Conservation (phyloP, 2,329 filamentous ascomycete species). For the Cryphonectria nitschkei region DNA sequence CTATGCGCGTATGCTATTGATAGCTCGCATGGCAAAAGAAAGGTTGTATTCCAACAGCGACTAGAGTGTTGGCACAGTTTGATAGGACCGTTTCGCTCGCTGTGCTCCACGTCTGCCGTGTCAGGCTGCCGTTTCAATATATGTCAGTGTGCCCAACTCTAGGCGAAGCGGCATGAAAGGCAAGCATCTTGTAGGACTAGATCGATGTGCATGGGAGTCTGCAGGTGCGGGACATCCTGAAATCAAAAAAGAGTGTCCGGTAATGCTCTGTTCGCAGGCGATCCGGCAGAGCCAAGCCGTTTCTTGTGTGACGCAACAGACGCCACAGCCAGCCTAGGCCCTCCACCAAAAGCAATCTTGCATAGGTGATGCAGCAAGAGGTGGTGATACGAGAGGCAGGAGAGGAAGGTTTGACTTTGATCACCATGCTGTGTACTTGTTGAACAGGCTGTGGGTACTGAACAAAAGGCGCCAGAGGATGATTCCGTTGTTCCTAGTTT, state of each 20-base stretch:
- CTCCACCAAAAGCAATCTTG: constrained; percentile 17
- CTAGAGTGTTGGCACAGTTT: constrained; percentile 7
- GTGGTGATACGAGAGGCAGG: constrained; percentile 12
- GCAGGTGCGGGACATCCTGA: neutral
- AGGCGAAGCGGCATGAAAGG: neutral
- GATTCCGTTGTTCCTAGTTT: neutral
- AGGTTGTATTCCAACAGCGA: neutral
- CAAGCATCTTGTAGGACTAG: neutral
- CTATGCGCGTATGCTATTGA: neutral
- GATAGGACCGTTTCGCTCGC: constrained; percentile 4
- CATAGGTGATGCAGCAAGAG: constrained; percentile 23
- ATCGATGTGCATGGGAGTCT: neutral
- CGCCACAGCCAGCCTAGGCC: constrained; percentile 11
- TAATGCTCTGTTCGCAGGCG: neutral
- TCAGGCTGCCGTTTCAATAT: neutral
- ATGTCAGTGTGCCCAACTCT: neutral
- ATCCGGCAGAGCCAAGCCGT: neutral
- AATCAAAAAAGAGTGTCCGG: neutral
- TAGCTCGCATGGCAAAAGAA: neutral
- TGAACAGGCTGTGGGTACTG: neutral
- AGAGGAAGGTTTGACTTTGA: neutral
- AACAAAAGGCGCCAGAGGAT: neutral
- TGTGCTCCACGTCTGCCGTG: neutral
- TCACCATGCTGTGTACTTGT: neutral
- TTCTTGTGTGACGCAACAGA: constrained; percentile 21